These are phyloP conservation scores for Marchantia polymorpha DNA, from an alignment of 225 moss, liverwort and hornwort genomes.

Conservation along the genomic window DNA sequence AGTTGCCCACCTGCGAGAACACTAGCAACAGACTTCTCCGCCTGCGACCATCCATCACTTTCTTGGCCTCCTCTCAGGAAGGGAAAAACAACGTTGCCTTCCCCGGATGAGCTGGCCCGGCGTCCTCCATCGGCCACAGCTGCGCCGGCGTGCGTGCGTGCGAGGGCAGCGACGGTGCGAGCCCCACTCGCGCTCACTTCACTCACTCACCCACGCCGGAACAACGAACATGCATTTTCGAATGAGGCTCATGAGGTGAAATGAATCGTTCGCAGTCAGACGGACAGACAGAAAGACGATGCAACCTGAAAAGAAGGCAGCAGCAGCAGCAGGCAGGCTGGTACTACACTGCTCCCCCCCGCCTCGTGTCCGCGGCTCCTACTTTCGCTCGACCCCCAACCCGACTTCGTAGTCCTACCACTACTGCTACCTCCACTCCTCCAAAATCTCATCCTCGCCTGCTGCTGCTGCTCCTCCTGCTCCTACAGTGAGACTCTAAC, in stretches of 20 bases:
- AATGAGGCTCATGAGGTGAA: neutral
- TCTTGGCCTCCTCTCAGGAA: slow-evolving; percentile 5
- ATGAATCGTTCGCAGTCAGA: neutral
- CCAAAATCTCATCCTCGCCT: too few relatives aligned
- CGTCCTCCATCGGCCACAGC: neutral
- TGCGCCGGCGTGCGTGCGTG: neutral
- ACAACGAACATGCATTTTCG: neutral
- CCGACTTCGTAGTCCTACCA: too few relatives aligned
- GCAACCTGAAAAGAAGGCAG: neutral
- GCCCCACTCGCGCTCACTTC: neutral
- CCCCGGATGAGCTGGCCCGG: slow-evolving; percentile 13
- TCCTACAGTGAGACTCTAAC: too few relatives aligned
- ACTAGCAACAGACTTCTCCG: slow-evolving; percentile 6
- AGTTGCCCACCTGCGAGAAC: neutral
- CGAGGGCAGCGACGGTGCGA: neutral
- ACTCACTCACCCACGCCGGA: neutral
- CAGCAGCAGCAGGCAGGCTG: too few relatives aligned
- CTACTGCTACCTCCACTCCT: too few relatives aligned
- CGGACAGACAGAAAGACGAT: neutral
- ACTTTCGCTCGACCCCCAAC: too few relatives aligned
- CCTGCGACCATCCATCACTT: slow-evolving; percentile 6
- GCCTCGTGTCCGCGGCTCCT: neutral
- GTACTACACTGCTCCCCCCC: neutral
- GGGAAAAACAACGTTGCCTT: neutral
- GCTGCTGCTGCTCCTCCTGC: too few relatives aligned